Percentiles rank a stretch among this genome's conserved stretches.
Evolutionary conservation across 2,329 filamentous ascomycete genomes (phyloP).

Genomic region (Drechslerella coelobrocha): DNA sequence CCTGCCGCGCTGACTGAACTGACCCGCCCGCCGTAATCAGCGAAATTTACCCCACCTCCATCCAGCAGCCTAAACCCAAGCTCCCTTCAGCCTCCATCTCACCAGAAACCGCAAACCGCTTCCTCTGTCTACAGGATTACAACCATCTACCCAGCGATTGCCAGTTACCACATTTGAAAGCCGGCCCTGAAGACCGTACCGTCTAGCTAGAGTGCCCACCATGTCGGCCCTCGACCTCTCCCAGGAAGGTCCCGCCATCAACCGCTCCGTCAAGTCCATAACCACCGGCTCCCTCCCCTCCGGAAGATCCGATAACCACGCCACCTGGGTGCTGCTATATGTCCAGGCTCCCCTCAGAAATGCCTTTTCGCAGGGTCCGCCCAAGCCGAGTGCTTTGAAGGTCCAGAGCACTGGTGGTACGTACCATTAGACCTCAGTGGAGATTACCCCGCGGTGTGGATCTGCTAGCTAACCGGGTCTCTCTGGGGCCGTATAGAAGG

Average conservation of each 20-base stretch:
- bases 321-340: slow-evolving; percentile 91
- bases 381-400: slow-evolving; percentile 93
- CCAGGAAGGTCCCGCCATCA: slow-evolving; percentile 64
- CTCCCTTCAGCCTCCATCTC: slow-evolving; percentile 10
- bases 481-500: slow-evolving; percentile 68
- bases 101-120: neutral
- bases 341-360: slow-evolving; percentile 91
- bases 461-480: slow-evolving; percentile 12
- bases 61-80: slow-evolving; percentile 9
- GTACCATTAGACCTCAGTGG: too few species aligned
- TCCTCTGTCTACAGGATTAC: slow-evolving; percentile 5
- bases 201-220: slow-evolving; percentile 50
- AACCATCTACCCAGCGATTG: neutral
- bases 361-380: slow-evolving; percentile 82
- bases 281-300: slow-evolving; percentile 68
- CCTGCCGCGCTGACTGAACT: slow-evolving; percentile 1
- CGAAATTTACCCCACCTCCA: slow-evolving; percentile 42
- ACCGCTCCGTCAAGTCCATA: slow-evolving; percentile 69
- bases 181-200: neutral
- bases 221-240: slow-evolving; percentile 75
- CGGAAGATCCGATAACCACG: slow-evolving; percentile 78
- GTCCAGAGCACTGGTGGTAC: slow-evolving; percentile 88
- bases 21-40: slow-evolving; percentile 10
- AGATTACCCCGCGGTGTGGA: too few species aligned
- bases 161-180: neutral